phyloP scores from a whole-genome alignment of 768 basidiomycete genomes.

The Sistotremastrum suecicum region DNA sequence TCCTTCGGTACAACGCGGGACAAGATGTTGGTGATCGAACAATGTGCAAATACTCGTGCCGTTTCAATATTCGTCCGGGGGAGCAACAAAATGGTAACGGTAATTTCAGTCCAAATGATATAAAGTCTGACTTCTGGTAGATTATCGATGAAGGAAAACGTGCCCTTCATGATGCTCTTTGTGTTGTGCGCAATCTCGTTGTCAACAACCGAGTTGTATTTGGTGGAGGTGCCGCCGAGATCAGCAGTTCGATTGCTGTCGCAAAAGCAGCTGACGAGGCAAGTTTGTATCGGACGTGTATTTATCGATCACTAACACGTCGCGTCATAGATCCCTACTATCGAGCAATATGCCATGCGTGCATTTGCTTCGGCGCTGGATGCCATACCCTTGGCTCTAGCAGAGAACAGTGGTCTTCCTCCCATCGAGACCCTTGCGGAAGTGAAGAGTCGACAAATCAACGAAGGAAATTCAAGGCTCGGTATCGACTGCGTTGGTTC shows the following conservation, averaged over 20 bases:
- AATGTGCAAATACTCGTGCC: conserved; percentile 91
- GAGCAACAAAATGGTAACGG: conserved; percentile 89
- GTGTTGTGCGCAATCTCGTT: conserved; percentile 90
- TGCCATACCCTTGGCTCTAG: conserved; percentile 87
- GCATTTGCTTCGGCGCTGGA: conserved; percentile 96
- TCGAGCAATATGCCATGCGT: conserved; percentile 99
- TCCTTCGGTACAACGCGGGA: conserved; percentile 96
- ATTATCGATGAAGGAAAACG: conserved; percentile 99
- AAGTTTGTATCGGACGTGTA: conserved; percentile 6
- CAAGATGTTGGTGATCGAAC: conserved; percentile 99
- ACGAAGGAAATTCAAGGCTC: conserved; percentile 67
- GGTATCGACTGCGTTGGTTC: conserved; percentile 88
- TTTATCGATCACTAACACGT: not conserved
- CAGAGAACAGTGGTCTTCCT: conserved; percentile 92
- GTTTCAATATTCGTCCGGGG: conserved; percentile 97
- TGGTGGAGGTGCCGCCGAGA: conserved; percentile 96
- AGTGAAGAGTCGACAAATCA: conserved; percentile 85
- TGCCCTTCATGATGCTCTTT: conserved; percentile 93
- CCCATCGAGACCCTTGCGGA: conserved; percentile 97
- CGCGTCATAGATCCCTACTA: conserved; percentile 63
- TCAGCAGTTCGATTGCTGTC: conserved; percentile 88
- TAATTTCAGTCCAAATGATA: not conserved
- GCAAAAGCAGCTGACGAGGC: conserved; percentile 91
- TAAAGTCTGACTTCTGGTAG: conserved; percentile 24
- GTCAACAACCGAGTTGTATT: conserved; percentile 96